Conservation (phyloP, 768 basidiomycete genomes). For the Tylopilus plumbeoviolaceoides region DNA sequence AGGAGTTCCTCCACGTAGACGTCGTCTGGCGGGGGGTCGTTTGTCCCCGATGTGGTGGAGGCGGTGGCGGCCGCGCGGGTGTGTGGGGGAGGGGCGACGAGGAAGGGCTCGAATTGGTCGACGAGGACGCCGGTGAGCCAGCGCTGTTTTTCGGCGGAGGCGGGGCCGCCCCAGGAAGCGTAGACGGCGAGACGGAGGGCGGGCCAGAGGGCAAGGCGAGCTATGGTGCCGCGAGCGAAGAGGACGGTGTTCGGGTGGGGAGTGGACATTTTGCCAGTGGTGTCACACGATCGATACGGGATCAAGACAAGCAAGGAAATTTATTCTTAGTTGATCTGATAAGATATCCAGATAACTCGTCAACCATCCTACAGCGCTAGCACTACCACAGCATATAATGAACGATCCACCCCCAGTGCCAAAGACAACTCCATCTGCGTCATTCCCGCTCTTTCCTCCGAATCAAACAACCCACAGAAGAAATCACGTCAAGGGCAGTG, state of each 20-base stretch:
- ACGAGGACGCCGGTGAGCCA: conserved; percentile 83
- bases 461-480: not conserved
- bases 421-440: not conserved
- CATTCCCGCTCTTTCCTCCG: not conserved
- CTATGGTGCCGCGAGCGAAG: conserved; percentile 84
- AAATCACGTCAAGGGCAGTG: not conserved
- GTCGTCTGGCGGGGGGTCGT: conserved; percentile 44
- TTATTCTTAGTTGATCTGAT: not conserved
- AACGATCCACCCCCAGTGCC: not conserved
- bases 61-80: not conserved
- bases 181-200: conserved; percentile 83
- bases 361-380: too few relatives aligned
- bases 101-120: conserved; percentile 66
- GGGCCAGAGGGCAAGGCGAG: conserved; percentile 80
- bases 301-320: not conserved
- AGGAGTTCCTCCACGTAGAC: conserved; percentile 80
- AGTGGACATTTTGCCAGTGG: conserved; percentile 4
- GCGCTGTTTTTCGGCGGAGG: conserved; percentile 65
- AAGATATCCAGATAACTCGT: too few relatives aligned
- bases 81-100: conserved; percentile 26
- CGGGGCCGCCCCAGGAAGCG: conserved; percentile 82
- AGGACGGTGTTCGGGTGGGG: conserved; percentile 52
- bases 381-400: too few relatives aligned
- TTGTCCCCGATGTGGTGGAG: not conserved
- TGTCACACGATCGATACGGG: not conserved